Evolutionary conservation across 2,329 filamentous ascomycete genomes (phyloP).

Genomic region (Fusarium tuaranense): DNA sequence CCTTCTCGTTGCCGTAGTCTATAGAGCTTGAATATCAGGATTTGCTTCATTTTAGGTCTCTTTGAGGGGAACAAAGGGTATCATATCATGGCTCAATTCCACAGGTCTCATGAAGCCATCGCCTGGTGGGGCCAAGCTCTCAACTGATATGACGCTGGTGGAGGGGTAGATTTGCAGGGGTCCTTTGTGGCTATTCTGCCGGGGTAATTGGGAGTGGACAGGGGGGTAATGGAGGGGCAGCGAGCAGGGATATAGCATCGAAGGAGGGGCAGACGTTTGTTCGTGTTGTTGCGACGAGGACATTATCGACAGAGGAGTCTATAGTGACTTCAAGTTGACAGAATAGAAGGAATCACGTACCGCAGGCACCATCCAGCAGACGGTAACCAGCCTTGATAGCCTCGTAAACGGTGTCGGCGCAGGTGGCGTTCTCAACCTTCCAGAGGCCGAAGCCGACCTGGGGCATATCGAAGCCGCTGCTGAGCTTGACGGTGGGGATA

Average conservation of each 20-base stretch:
- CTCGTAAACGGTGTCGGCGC: slow-evolving; percentile 83
- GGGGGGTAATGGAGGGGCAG: slow-evolving; percentile 22
- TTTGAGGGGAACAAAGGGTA: background rate
- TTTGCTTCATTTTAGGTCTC: background rate
- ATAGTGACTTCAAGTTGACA: slow-evolving; percentile 2
- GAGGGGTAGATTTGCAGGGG: slow-evolving; percentile 41
- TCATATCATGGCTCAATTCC: background rate
- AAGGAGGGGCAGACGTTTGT: slow-evolving; percentile 29
- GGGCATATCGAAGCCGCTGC: slow-evolving; percentile 76
- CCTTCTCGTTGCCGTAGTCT: slow-evolving; percentile 89
- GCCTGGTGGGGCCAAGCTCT: slow-evolving; percentile 19
- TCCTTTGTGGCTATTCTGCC: slow-evolving; percentile 40
- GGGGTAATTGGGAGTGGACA: slow-evolving; percentile 37
- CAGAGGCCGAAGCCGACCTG: slow-evolving; percentile 83
- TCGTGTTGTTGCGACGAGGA: background rate
- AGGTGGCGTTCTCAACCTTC: slow-evolving; percentile 82
- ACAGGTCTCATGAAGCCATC: slow-evolving; percentile 30
- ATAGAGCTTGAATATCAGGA: slow-evolving; percentile 12
- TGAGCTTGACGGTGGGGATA: slow-evolving; percentile 68
- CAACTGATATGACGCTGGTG: slow-evolving; percentile 23
- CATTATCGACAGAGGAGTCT: background rate
- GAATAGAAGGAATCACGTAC: slow-evolving; percentile 54
- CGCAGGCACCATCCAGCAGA: slow-evolving; percentile 70
- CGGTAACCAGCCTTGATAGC: slow-evolving; percentile 74
- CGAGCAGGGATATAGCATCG: slow-evolving; percentile 10